Evolutionary conservation across 495 filamentous ascomycete genomes (phyloP), one percentile per base, ranked within the genome.

Genomic region (Penicillium coprophilum): DNA sequence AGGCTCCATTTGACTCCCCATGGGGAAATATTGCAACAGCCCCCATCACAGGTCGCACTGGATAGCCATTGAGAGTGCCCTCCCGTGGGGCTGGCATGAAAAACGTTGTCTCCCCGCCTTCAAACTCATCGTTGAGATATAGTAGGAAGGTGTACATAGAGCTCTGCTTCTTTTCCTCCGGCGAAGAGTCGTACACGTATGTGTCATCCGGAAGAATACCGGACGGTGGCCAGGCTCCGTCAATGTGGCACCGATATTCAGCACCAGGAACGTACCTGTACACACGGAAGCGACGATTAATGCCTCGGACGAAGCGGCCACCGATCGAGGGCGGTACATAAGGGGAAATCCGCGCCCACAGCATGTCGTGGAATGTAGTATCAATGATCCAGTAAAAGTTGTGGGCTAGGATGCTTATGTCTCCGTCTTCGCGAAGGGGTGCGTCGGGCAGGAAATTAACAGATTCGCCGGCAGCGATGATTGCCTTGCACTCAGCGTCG

Each of bases 331-430:
- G 59, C 0, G 71, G 71, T 0, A 74, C 71, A 31, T 67, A 69
- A 1, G 63, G 57, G 8, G 66, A 62, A 19, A 74, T 69, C 0
- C 71, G 66, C 2, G 63, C 53, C 71, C 71, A 74, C 23, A 74
- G 70, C n/a, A 67, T 58, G 38, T 74, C 70, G 45, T 74, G 71
- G 65, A 74, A 74, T 17, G 65, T 50, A 24, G 65, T 68, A 46
- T 74, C 71, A 41, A 74, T 62, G 11, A 74, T 57, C 71, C 71
- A 74, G 61, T 74, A 74, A 56, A 74, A 74, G 56, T 74, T 74
- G 62, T 74, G 70, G n/a, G 71, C 71, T 3, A 74, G 60, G 46
- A 74, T 71, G 57, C 70, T 73, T 56, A 71, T 58, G 38, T 72
- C 71, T 8, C 68, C 70, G 48, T 74, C 71, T 52, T 71, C 70